phyloP scores from a whole-genome alignment of 148 eudicot species.

The Cornus florida region DNA sequence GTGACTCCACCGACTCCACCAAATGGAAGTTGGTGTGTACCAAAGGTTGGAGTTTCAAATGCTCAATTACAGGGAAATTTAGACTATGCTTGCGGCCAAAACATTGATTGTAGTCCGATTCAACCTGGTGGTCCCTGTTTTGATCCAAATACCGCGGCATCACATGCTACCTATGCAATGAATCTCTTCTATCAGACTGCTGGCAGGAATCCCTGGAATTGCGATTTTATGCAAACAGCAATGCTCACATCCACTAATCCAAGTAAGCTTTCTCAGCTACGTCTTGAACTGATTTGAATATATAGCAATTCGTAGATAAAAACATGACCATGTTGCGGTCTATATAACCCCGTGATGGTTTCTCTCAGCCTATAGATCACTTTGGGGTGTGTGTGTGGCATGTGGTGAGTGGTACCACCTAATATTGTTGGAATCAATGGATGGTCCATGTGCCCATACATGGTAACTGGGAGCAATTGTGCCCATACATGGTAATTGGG shows the following conservation, averaged over 20 bases:
- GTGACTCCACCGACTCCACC: slow-evolving; percentile 35
- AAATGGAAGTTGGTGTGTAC: slow-evolving; percentile 69
- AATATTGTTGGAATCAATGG: too few relatives aligned
- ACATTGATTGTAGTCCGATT: slow-evolving; percentile 70
- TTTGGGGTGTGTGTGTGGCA: too few relatives aligned
- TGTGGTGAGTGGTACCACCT: not conserved
- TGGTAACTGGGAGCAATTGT: not conserved
- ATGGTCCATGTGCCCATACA: too few relatives aligned
- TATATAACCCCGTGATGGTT: not conserved
- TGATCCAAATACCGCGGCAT: slow-evolving; percentile 58
- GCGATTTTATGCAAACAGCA: slow-evolving; percentile 78
- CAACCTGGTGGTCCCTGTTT: slow-evolving; percentile 79
- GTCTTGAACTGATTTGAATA: not conserved
- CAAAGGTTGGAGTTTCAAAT: slow-evolving; percentile 66
- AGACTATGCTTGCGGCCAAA: slow-evolving; percentile 67
- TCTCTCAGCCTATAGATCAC: not conserved
- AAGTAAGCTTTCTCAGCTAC: slow-evolving; percentile 47
- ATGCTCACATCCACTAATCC: slow-evolving; percentile 61
- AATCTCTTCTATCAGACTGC: slow-evolving; percentile 67
- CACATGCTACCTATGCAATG: slow-evolving; percentile 86
- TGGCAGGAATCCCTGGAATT: slow-evolving; percentile 65
- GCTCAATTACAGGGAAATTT: slow-evolving; percentile 66
- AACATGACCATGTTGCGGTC: not conserved
- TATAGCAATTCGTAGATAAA: not conserved
- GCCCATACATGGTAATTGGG: not conserved